A percentile compares a stretch with the other conserved stretches of the same genome.
phyloP scores from a whole-genome alignment of 768 basidiomycete genomes.

The Pleurotus ostreatus region DNA sequence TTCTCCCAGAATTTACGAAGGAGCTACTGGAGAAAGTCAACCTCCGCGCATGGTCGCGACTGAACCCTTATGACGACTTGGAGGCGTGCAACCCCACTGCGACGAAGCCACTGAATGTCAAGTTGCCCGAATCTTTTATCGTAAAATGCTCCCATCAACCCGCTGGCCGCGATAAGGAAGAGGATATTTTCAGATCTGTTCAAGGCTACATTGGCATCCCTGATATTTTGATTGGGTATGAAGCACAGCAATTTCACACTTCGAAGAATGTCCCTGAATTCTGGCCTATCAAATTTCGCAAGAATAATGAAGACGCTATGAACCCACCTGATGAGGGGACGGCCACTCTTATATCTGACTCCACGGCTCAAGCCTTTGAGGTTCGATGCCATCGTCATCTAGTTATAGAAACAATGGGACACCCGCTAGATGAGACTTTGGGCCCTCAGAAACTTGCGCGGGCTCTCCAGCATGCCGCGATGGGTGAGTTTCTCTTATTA shows the following conservation, averaged over 20 bases:
- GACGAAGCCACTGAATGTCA: background rate
- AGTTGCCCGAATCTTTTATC: background rate
- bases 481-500: conserved; percentile 1
- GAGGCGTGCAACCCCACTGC: background rate
- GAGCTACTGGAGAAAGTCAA: background rate
- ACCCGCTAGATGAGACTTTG: background rate
- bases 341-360: background rate
- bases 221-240: background rate
- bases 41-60: background rate
- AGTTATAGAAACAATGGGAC: background rate
- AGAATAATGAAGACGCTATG: background rate
- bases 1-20: background rate
- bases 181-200: conserved; percentile 6
- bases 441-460: background rate
- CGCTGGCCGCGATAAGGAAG: background rate
- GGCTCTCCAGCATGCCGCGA: conserved; percentile 3
- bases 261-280: background rate
- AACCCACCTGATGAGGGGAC: background rate
- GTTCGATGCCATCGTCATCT: background rate
- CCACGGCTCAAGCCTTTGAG: background rate
- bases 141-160: background rate
- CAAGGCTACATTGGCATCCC: conserved; percentile 9
- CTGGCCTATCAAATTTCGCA: background rate
- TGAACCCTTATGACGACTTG: background rate
- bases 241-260: background rate